phyloP scores from a whole-genome alignment of 2,329 filamentous ascomycete species.

The Akanthomyces uredinophilus region DNA sequence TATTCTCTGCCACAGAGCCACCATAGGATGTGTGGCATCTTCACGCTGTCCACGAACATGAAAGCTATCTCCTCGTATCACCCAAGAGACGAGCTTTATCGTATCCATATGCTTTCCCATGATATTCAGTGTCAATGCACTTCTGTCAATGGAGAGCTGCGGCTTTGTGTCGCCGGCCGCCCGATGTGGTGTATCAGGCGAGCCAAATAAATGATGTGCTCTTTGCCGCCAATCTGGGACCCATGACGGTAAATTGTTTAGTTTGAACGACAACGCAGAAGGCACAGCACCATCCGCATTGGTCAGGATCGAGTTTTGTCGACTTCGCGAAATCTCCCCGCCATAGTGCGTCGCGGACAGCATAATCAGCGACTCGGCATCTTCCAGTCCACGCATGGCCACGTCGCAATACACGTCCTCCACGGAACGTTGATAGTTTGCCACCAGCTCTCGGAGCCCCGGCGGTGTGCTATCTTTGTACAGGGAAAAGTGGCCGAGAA shows the following conservation, averaged over 20 bases:
- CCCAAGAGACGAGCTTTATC: slow-evolving; percentile 22
- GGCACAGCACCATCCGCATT: background rate
- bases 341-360: slow-evolving; percentile 26
- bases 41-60: slow-evolving; percentile 16
- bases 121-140: slow-evolving; percentile 22
- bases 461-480: slow-evolving; percentile 18
- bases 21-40: slow-evolving; percentile 21
- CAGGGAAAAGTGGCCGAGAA: slow-evolving; percentile 32
- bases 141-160: slow-evolving; percentile 24
- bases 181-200: slow-evolving; percentile 27
- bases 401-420: slow-evolving; percentile 31
- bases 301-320: background rate
- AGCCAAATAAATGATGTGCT: slow-evolving; percentile 29
- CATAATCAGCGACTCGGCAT: slow-evolving; percentile 25
- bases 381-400: slow-evolving; percentile 26
- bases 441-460: slow-evolving; percentile 21
- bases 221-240: slow-evolving; percentile 16
- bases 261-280: background rate
- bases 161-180: slow-evolving; percentile 25
- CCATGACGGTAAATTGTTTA: background rate
- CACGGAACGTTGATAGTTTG: slow-evolving; percentile 27
- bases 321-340: background rate
- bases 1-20: slow-evolving; percentile 26
- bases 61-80: slow-evolving; percentile 28
- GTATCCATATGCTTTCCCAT: slow-evolving; percentile 26